Evolutionary conservation across 805 yeast genomes (phyloP).

Genomic region (Teunomyces panamensis): DNA sequence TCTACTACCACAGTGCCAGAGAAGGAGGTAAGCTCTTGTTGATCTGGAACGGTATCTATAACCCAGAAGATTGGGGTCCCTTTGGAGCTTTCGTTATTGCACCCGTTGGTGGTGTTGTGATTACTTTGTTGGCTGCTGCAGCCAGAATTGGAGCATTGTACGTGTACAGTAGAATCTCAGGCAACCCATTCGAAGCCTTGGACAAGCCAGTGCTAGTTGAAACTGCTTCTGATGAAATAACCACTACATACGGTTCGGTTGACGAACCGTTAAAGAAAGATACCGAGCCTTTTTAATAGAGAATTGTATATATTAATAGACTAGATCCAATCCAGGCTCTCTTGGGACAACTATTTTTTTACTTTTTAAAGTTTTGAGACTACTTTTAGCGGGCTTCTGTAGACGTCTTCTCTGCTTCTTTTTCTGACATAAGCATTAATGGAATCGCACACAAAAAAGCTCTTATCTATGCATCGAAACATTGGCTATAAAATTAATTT

Average conservation of each 20-base stretch:
- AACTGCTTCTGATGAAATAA: constrained; percentile 10
- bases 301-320: neutral
- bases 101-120: constrained; percentile 72
- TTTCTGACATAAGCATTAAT: neutral
- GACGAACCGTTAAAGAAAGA: constrained; percentile 13
- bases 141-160: constrained; percentile 40
- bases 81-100: constrained; percentile 94
- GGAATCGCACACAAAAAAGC: neutral
- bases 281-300: neutral
- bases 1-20: constrained; percentile 67
- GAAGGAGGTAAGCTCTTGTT: constrained; percentile 77
- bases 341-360: no score
- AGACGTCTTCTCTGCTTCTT: neutral
- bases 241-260: constrained; percentile 14
- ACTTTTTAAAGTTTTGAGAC: no score
- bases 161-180: constrained; percentile 30
- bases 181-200: constrained; percentile 44
- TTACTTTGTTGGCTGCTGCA: constrained; percentile 52
- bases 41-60: constrained; percentile 77
- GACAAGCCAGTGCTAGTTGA: constrained; percentile 31
- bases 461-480: constrained; percentile 3
- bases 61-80: constrained; percentile 82
- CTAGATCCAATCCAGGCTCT: no score
- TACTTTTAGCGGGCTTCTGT: no score
- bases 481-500: neutral